phyloP scores from a whole-genome alignment of 176 grass and related monocot genomes.

The Avena insularis region DNA sequence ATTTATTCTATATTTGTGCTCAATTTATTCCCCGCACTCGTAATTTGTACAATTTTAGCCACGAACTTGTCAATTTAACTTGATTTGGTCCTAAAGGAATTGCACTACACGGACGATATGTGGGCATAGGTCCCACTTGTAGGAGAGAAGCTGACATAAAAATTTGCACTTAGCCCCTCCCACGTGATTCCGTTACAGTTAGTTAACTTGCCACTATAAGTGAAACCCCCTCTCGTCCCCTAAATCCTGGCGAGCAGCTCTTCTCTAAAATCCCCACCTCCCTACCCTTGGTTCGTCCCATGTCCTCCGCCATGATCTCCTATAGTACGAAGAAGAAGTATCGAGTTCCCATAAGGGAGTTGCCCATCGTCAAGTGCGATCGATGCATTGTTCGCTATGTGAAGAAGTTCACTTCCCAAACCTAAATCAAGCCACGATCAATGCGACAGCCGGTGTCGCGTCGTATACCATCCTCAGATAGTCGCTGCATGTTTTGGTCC shows the following conservation, averaged over 20 bases:
- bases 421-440: too few relatives aligned
- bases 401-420: neutral
- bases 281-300: neutral
- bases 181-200: neutral
- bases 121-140: neutral
- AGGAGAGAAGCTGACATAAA: neutral
- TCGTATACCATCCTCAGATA: too few relatives aligned
- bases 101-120: neutral
- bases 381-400: neutral
- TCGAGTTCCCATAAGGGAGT: too few relatives aligned
- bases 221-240: too few relatives aligned
- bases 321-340: too few relatives aligned
- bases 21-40: neutral
- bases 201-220: too few relatives aligned
- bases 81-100: neutral
- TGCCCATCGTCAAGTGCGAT: neutral
- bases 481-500: too few relatives aligned
- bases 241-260: neutral
- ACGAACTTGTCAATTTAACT: neutral
- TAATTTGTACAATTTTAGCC: neutral
- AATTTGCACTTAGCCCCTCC: neutral
- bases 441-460: too few relatives aligned
- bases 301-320: neutral
- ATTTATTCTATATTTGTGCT: neutral
- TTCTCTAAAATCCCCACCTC: neutral